These are phyloP conservation scores for Fraxinus ornus DNA, from an alignment of 305 asterid species.

Conservation along the genomic window DNA sequence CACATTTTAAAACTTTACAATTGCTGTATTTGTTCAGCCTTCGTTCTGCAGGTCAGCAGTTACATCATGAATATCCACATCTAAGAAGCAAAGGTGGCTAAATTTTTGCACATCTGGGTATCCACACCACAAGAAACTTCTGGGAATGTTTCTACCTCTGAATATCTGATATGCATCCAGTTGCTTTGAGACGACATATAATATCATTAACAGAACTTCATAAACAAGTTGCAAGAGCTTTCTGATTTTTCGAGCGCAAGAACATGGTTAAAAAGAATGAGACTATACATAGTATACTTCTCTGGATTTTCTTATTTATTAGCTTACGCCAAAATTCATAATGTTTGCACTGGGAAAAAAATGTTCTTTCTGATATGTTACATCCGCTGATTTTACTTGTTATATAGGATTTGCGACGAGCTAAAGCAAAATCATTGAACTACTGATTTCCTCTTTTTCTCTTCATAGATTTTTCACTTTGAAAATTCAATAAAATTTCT, in stretches of 20 bases:
- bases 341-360: neutral
- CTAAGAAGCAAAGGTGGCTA: neutral
- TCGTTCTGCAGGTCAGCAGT: neutral
- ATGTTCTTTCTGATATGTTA: neutral
- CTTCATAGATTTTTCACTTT: neutral
- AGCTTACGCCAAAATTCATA: neutral
- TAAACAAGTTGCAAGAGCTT: neutral
- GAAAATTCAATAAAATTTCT: no score
- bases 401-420: neutral
- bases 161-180: neutral
- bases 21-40: neutral
- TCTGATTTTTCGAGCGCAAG: neutral
- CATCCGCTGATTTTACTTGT: neutral
- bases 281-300: neutral
- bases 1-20: neutral
- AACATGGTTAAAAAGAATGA: neutral
- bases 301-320: neutral
- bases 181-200: neutral
- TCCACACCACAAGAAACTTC: neutral
- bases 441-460: neutral
- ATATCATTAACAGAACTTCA: neutral
- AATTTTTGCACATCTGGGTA: neutral
- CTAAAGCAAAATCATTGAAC: neutral
- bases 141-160: neutral
- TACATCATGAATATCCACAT: neutral